Percentiles rank a stretch among this genome's conserved stretches.
Conservation (phyloP, 2,329 filamentous ascomycete genomes). For the Apiospora koreana region DNA sequence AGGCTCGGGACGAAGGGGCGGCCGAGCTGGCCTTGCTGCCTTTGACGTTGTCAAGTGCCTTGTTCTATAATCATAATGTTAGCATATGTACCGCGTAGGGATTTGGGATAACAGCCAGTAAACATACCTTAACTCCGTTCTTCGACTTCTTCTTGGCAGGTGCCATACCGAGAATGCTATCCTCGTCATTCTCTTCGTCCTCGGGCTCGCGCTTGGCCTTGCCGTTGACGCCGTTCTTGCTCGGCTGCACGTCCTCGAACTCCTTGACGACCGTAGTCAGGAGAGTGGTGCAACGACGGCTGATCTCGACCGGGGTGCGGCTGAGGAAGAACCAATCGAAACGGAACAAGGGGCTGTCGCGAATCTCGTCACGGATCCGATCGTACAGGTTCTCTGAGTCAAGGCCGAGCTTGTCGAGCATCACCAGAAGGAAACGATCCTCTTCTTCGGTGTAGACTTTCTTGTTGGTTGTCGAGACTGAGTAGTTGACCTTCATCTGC, state of each 20-base stretch:
- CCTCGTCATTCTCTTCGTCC: conserved; percentile 84
- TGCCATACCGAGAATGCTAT: conserved; percentile 74
- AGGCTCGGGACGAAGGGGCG: conserved; percentile 74
- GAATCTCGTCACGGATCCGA: conserved; percentile 94
- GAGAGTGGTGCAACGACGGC: conserved; percentile 88
- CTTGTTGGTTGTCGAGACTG: conserved; percentile 98
- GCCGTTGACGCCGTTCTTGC: conserved; percentile 64
- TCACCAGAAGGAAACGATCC: conserved; percentile 90
- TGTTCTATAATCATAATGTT: conserved; percentile 64
- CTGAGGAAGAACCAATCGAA: conserved; percentile 99
- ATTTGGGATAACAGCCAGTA: conserved; percentile 10
- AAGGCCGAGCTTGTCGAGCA: conserved; percentile 88
- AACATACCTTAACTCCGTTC: conserved; percentile 79
- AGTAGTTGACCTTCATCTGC: conserved; percentile 98
- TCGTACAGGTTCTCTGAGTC: conserved; percentile 91
- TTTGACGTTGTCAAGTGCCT: conserved; percentile 88
- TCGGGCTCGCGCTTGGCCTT: conserved; percentile 74
- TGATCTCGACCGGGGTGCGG: conserved; percentile 88
- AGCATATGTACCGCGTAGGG: conserved; percentile 17
- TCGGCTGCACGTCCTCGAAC: conserved; percentile 70
- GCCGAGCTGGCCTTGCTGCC: conserved; percentile 76
- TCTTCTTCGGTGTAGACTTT: conserved; percentile 99
- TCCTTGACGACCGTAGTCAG: conserved; percentile 94
- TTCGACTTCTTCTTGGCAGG: conserved; percentile 96
- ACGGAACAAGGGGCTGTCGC: conserved; percentile 89